Base-by-base conservation (phyloP, 2,329 filamentous ascomycete species). In the Mycosphaerella sp. region DNA sequence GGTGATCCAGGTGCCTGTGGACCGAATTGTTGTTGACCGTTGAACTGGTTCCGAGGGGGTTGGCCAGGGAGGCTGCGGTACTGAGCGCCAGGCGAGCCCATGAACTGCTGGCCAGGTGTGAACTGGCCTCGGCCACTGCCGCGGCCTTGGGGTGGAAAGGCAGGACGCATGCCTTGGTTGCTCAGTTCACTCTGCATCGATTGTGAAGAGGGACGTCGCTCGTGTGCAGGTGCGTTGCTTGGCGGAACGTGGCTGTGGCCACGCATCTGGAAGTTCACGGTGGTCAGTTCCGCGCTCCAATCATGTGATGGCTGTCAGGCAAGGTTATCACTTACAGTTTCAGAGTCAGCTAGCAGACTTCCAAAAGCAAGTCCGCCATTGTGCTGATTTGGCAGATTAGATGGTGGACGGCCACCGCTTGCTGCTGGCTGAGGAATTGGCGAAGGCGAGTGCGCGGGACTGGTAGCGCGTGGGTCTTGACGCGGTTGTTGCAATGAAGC, bases 351-450 rank as follows among this genome's bases (percentile, higher is more conserved):
- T 62, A 79, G 82, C 61, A 91, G 84, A 71, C 86, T 90, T 59
- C 90, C 90, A 75, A 95, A 96, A 62, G 75, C 80, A 46, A 87
- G 80, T 69, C 85, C 84, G 64, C 85, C 83, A 64, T 82, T 84
- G 49, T 80, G 80, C 60, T 85, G 82, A 59, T 83, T 83, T 60
- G 84, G 78, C 58, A 89, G 79, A 58, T 80, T 80, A 30, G 88
- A 85, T 40, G 89, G 89, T 61, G 90, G 90, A 64, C 89, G 76
- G 49, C 84, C 88, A 62, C 89, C 89, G 65, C 89, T 57, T 39
- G 84, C 87, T 49, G 85, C 81, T 45, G 89, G 88, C 70, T 91
- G 87, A 28, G 93, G 91, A 62, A 97, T 97, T 4, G 93, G 93
- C 37, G 88, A 91, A 3, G 93, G 93, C 41, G 91, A 96, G 61